Base-by-base conservation (phyloP, 2,329 filamentous ascomycete genomes). In the Calonectria honghensis region DNA sequence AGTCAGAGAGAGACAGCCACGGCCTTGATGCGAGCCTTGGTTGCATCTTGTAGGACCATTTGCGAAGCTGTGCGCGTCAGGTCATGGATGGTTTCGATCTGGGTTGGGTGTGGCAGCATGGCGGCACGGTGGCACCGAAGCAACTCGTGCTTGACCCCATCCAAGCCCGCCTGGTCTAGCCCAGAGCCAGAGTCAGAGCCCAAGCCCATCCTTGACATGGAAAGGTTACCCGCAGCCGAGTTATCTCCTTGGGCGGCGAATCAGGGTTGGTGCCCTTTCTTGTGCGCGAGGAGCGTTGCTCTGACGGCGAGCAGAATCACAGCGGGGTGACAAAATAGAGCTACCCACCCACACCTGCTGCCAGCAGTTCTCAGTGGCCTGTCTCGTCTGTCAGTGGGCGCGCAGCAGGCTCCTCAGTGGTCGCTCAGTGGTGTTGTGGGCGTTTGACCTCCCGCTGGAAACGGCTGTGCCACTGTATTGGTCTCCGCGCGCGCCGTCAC, bases 251-350 rank as follows among this genome's bases (percentile, higher is more conserved):
- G 54, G 67, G 72, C 75, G 66, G 66, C 75, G 75, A 77, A 76
- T 77, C 74, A 80, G 79, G 79, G 79, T 79, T 81, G 79, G 66
- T 81, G 78, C 79, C 79, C 79, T 79, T 75, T 78, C 65, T 77
- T 79, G 77, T 78, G 76, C 75, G 76, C 27, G 68, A 64, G 18
- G 45, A 54, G 59, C 31, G 27, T 54, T 70, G 29, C 54, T 70
- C 54, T 37, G n/a, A 24, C 31, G 52, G 45, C 54, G 37, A 63
- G 57, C 54, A 64, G 45, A 65, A 64, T 59, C 39, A 29, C 41
- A 54, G 51, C 51, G 35, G 51, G 51, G 65, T 41, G 48, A 29
- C 48, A 27, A 54, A 68, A 41, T 37, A 6, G 31, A 54, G 27
- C 37, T 61, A 50, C 37, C 66, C 66, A 64, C 68, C 52, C 68